Base-by-base conservation (phyloP, 305 asterid species). In the Stenogyne calaminthoides region DNA sequence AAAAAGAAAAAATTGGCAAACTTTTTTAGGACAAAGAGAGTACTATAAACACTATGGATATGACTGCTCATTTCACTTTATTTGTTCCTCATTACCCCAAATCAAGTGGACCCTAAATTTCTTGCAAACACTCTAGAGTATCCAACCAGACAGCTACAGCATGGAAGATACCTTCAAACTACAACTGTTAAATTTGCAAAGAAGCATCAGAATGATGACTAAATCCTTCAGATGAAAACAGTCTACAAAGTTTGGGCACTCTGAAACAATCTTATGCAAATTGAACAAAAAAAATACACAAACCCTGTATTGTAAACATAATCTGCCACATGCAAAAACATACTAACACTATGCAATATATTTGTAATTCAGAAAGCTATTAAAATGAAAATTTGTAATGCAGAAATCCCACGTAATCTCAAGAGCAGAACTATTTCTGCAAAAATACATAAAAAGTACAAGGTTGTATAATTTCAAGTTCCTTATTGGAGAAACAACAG, bases 401-500 rank as follows among this genome's bases (percentile, higher is more conserved):
- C 12, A 37, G 6, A 62, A 12, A 8, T 7, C 14, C 63, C 69
- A 58, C 1, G 42, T 32, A 18, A 32, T 44, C 51, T 44, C 18
- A 46, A 19, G 3, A 47, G 72, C 63, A 72, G 2, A 67, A 52
- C 22, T 67, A 16, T 25, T 47, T n/a, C 37, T 49, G 67, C 57
- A 76, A 54, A 39, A 58, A 77, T 16, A 68, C 74, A 59, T 39
- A 14, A 39, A 19, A 51, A 20, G 20, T n/a, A 47, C 3, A 70
- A 70, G 10, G 20, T 18, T 14, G 42, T 44, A 34, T 69, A 64
- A 12, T 69, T 69, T 61, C 9, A 54, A 67, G 16, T 29, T 76
- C 49, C 55, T 62, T 74, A 74, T 70, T 78, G 56, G 64, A 72
- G 60, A 60, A 67, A 60, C 37, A 60, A 40, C 40, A 27, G 67